Base-by-base conservation (phyloP, 345 rosid species). In the Arabis alpina region DNA sequence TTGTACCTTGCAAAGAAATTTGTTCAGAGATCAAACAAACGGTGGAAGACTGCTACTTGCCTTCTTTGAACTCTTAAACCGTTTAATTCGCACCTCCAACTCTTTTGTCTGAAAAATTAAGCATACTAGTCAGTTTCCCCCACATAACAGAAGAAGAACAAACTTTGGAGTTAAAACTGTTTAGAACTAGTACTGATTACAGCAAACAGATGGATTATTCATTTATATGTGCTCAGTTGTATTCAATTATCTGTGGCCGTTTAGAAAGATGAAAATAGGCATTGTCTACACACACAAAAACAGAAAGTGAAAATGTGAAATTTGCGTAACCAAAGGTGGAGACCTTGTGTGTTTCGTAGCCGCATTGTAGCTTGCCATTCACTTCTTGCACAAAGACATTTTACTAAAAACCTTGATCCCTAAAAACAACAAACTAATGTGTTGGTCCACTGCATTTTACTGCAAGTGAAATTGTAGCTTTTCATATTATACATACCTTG, bases 321-420 rank as follows among this genome's bases (percentile, higher is more conserved):
- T 63, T 57, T 12, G 47, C 59, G 34, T 15, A 54, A 64, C 43
- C 40, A 72, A 9, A 54, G 39, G 40, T 10, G 59, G 54, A 49
- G 81, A 90, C 98, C 96, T 93, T 93, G 80, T 87, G 97, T 79
- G n/a, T 86, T 86, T 82, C 97, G 84, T 76, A 93, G 78, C 23
- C 91, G 87, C 87, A 80, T 75, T 71, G 98, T 97, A 72, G 97
- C 98, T 81, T 91, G 96, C 98, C 98, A 93, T 79, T 93, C 98
- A 65, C 76, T 87, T n/a, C n/a, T n/a, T n/a, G n/a, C n/a, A n/a
- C n/a, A n/a, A n/a, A n/a, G n/a, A n/a, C n/a, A n/a, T n/a, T n/a
- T n/a, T n/a, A n/a, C n/a, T n/a, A n/a, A n/a, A n/a, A n/a, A n/a
- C n/a, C n/a, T n/a, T n/a, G n/a, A n/a, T n/a, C n/a, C n/a, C n/a